Percentiles rank a stretch among this genome's conserved stretches.
phyloP scores from a whole-genome alignment of 257 asterid genomes.

The Solanum tacnaense region DNA sequence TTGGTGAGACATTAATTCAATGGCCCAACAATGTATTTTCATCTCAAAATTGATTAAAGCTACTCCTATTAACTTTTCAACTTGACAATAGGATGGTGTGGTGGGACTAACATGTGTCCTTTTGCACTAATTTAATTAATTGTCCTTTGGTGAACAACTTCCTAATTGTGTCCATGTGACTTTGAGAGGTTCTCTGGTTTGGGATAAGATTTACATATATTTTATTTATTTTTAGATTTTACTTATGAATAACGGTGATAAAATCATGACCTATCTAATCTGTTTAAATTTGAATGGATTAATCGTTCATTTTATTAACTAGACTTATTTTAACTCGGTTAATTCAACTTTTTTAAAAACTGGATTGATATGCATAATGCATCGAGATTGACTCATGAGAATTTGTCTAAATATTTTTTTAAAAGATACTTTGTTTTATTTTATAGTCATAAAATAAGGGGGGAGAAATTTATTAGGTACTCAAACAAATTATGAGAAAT shows the following conservation, averaged over 20 bases:
- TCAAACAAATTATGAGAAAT: no score
- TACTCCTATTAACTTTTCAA: background rate
- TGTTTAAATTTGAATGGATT: background rate
- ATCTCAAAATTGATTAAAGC: background rate
- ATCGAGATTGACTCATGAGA: background rate
- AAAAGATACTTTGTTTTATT: no score
- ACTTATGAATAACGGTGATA: background rate
- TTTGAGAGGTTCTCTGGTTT: background rate
- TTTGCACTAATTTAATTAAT: background rate
- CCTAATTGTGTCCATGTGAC: background rate
- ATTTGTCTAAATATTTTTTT: no score
- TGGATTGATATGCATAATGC: background rate
- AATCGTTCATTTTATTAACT: background rate
- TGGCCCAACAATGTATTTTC: background rate
- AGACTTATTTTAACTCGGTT: no score
- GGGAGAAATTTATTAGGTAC: no score
- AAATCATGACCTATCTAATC: background rate
- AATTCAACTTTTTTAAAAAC: no score
- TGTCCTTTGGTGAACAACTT: background rate
- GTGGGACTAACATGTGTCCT: background rate
- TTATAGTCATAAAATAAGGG: background rate
- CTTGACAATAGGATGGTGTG: background rate
- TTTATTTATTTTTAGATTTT: background rate
- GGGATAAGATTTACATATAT: background rate
- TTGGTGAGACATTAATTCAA: background rate